These are phyloP conservation scores for Aotearoamyces nothofagi DNA, from an alignment of 2,329 filamentous ascomycete genomes.

Conservation along the genomic window DNA sequence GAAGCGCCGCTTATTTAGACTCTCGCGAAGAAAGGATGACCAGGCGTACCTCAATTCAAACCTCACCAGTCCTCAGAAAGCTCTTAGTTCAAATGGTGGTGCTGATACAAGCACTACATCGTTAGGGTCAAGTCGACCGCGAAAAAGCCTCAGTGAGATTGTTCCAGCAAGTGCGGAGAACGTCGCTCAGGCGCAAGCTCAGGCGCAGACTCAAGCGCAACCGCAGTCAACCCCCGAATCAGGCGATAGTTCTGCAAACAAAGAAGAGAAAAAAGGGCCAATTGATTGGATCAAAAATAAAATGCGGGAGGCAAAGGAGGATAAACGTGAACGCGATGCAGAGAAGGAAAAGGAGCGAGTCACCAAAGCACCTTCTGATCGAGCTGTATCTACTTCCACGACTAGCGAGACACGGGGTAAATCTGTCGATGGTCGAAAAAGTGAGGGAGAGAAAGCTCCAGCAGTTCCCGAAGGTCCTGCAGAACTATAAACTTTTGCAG, in stretches of 20 bases:
- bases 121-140: slow-evolving; percentile 36
- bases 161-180: no score
- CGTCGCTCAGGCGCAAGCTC: slow-evolving; percentile 18
- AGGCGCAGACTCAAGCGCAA: slow-evolving; percentile 9
- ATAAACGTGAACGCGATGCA: slow-evolving; percentile 25
- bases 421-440: no score
- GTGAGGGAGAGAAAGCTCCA: no score
- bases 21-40: slow-evolving; percentile 46
- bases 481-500: no score
- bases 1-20: slow-evolving; percentile 58
- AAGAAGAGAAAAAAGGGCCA: slow-evolving; percentile 35
- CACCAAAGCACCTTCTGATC: no score
- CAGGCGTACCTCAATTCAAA: slow-evolving; percentile 25
- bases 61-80: slow-evolving; percentile 28
- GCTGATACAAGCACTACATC: slow-evolving; percentile 55
- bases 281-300: slow-evolving; percentile 52
- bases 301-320: slow-evolving; percentile 34
- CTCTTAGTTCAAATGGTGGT: slow-evolving; percentile 44
- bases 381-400: no score
- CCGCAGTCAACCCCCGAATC: slow-evolving; percentile 20
- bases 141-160: slow-evolving; percentile 23
- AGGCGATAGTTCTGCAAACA: slow-evolving; percentile 7
- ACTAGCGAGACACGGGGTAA: no score
- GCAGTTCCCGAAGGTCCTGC: no score
- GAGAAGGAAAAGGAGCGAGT: no score